Base-by-base conservation (phyloP, 257 asterid genomes). In the Perilla frutescens region DNA sequence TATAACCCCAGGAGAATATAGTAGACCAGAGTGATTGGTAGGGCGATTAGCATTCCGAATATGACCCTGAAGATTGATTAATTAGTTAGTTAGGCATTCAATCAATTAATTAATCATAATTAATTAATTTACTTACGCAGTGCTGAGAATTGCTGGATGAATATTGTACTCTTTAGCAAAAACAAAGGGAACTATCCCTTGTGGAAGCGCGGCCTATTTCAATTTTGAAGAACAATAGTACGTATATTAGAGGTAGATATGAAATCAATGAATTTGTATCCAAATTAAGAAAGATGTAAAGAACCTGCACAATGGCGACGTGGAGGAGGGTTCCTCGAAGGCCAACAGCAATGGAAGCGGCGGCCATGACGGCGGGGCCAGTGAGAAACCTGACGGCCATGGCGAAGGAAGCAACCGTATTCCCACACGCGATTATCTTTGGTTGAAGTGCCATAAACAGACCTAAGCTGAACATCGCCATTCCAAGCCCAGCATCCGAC, bases 351-450 rank as follows among this genome's bases (percentile, higher is more conserved):
- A 94, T 85, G 77, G 99, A 86, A 29, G 99, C 96, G 0, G 91
- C 99, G 2, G 99, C 98, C 99, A 94, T 94, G 13, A 94, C 99
- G 7, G 98, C 97, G 0, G 99, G 97, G 66, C 99, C 99, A 0
- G 96, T 94, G 36, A 94, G 86, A 75, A 91, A 94, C 83, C 99
- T 82, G 48, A 94, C 97, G 0, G 96, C 99, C 99, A 94, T 94
- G 65, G 99, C 92, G 57, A 91, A 91, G 49, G 88, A 5, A 49
- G 98, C 99, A 83, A 90, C 95, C 36, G 96, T 76, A 58, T 93
- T 93, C 37, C 98, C 98, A 75, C 98, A 93, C 7, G 98, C 96
- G 4, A 93, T 93, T 39, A 93, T 79, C 84, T 89, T 91, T 5
- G 98, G 98, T 76, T 93, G 98, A 34, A 94, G 95, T 45, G 99